Evolutionary conservation across 2,329 filamentous ascomycete genomes (phyloP), one percentile per base, ranked within the genome.

Genomic region (Zymoseptoria ardabiliae): DNA sequence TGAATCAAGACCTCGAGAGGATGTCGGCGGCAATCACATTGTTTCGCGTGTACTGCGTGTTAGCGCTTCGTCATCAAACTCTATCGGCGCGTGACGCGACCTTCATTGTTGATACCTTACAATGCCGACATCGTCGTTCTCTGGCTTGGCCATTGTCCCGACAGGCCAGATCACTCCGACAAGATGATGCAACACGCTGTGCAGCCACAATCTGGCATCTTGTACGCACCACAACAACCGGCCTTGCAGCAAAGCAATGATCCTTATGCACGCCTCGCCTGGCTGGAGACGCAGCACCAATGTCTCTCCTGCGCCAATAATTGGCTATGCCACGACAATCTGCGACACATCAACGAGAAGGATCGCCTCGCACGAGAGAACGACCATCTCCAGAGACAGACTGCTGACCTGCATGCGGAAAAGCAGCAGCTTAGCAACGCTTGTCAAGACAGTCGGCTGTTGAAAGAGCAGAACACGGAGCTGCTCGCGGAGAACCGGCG

Each of bases 321-420:
- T 8, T n/a, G 11, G 20, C 22, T 53, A 25, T 57, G 69, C 68
- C 49, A 63, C 53, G 19, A 54, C 6, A 53, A 45, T 20, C 20
- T 21, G 10, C 21, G 53, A 13, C 48, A 55, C 23, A 11, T 45
- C 22, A 10, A 22, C 25, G 51, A 51, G 13, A 51, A 51, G 1
- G n/a, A 17, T 21, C 50, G 50, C 22, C 50, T 51, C 20, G 50
- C 19, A 9, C 50, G 19, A 51, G n/a, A 51, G 6, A 51, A 51
- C 22, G 50, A 51, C 19, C 50, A 20, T 13, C 50, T 51, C 4
- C 20, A 51, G 9, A 21, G 17, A 51, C 50, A 51, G 50, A 17
- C n/a, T 13, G 50, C 50, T 7, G n/a, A 51, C 1, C 11, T 51
- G 50, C 17, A 45, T 7, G 1, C 35, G 35, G 35, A n/a, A n/a